Conservation (phyloP, 2,329 filamentous ascomycete genomes). For the Dryadomyces quercus-mongolicae region DNA sequence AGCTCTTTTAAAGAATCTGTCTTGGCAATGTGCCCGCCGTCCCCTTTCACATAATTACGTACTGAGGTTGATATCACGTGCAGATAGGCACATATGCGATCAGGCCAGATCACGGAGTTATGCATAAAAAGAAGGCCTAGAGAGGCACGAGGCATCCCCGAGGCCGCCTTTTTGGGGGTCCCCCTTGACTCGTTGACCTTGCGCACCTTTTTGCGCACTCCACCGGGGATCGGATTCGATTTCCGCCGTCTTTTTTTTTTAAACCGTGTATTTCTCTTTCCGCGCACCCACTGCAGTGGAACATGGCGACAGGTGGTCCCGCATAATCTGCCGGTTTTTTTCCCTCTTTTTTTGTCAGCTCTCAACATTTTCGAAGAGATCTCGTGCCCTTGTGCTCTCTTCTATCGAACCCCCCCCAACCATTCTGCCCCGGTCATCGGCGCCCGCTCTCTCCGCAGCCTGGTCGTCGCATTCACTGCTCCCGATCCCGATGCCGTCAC, state of each 20-base stretch:
- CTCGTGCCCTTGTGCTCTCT: not conserved
- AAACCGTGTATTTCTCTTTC: not conserved
- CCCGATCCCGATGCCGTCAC: slow-evolving; percentile 4
- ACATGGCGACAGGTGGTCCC: not conserved
- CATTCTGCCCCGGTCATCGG: too few relatives aligned
- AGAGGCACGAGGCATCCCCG: too few relatives aligned
- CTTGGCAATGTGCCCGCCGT: too few relatives aligned
- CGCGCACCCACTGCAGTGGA: not conserved
- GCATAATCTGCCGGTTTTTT: too few relatives aligned
- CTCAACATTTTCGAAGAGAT: not conserved
- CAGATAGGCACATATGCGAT: not conserved
- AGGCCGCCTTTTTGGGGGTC: too few relatives aligned
- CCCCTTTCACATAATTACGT: too few relatives aligned
- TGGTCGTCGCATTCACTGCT: not conserved
- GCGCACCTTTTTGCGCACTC: not conserved
- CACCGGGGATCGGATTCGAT: not conserved
- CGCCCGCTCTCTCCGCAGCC: too few relatives aligned
- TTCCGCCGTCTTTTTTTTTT: not conserved
- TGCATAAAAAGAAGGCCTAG: too few relatives aligned
- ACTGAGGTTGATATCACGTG: not conserved
- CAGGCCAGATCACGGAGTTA: not conserved
- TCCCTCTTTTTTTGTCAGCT: too few relatives aligned
- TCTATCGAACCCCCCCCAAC: not conserved
- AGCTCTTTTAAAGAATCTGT: too few relatives aligned
- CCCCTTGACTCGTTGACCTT: not conserved